A percentile compares a stretch with the other conserved stretches of the same genome.
phyloP scores from a whole-genome alignment of 148 eudicot species.

The Rhododendron ovatum region DNA sequence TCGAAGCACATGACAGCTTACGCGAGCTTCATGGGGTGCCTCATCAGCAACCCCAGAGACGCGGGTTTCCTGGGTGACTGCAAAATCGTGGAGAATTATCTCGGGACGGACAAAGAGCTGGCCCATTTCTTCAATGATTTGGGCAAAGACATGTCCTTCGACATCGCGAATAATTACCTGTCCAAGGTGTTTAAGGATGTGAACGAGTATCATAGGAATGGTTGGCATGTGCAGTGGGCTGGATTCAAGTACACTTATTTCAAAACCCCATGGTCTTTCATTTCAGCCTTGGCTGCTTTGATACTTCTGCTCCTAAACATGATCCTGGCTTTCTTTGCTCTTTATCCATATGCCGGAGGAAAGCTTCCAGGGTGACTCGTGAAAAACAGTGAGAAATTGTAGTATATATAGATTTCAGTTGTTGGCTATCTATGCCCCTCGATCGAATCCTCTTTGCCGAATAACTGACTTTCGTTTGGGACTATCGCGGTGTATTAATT shows the following conservation, averaged over 20 bases:
- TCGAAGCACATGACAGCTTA: not conserved
- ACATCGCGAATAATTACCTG: not conserved
- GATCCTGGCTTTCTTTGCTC: not conserved
- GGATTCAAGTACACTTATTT: not conserved
- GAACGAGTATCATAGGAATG: constrained; percentile 2
- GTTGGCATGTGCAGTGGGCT: not conserved
- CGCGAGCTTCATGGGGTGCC: not conserved
- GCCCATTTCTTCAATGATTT: not conserved
- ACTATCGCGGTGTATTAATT: too few species aligned
- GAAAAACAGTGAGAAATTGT: not conserved
- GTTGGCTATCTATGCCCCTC: not conserved
- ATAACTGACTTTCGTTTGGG: not conserved
- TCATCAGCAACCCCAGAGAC: not conserved
- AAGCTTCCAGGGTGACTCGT: not conserved
- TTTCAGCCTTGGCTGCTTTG: not conserved
- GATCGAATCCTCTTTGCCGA: not conserved
- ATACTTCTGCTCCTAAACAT: not conserved
- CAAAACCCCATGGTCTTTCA: constrained; percentile 1
- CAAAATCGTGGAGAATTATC: not conserved
- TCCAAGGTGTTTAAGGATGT: not conserved
- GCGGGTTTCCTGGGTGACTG: not conserved
- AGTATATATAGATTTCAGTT: not conserved
- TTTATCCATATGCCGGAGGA: not conserved
- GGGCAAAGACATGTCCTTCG: not conserved
- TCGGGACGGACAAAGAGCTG: not conserved